Percentiles rank a stretch among this genome's conserved stretches.
Evolutionary conservation across 1,284 basidiomycete species (phyloP).

Genomic region (Sanghuangporus baumii): DNA sequence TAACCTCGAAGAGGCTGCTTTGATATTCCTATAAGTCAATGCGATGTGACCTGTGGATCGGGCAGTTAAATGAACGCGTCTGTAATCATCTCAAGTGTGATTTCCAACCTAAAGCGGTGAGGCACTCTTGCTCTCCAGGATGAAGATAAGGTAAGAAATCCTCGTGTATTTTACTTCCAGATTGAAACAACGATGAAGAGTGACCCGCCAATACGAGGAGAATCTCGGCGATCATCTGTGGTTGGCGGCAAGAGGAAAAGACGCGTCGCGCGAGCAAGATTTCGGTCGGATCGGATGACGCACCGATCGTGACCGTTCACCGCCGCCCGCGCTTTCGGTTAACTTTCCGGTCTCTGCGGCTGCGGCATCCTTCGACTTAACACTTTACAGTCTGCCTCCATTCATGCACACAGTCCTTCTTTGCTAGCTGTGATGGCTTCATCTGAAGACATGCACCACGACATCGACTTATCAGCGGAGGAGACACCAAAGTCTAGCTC

Average conservation of each 20-base stretch:
- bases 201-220: slow-evolving; percentile 81
- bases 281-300: not conserved
- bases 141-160: slow-evolving; percentile 70
- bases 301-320: not conserved
- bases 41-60: slow-evolving; percentile 44
- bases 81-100: not conserved
- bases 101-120: slow-evolving; percentile 60
- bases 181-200: slow-evolving; percentile 71
- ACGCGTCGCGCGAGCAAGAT: not conserved
- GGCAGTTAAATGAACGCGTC: not conserved
- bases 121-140: slow-evolving; percentile 78
- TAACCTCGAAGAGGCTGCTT: slow-evolving; percentile 44
- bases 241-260: not conserved
- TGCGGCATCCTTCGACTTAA: not conserved
- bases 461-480: not conserved
- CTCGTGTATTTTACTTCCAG: slow-evolving; percentile 53
- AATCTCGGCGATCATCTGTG: slow-evolving; percentile 75
- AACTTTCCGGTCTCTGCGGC: not conserved
- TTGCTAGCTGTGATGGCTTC: not conserved
- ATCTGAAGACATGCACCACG: not conserved
- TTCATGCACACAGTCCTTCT: not conserved
- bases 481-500: not conserved
- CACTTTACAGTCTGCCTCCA: not conserved
- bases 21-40: slow-evolving; percentile 65
- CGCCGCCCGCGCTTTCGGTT: not conserved